Evolutionary conservation across 2,329 filamentous ascomycete species (phyloP), one percentile per base, ranked within the genome.

Genomic region (Chalaropsis ovoidea): DNA sequence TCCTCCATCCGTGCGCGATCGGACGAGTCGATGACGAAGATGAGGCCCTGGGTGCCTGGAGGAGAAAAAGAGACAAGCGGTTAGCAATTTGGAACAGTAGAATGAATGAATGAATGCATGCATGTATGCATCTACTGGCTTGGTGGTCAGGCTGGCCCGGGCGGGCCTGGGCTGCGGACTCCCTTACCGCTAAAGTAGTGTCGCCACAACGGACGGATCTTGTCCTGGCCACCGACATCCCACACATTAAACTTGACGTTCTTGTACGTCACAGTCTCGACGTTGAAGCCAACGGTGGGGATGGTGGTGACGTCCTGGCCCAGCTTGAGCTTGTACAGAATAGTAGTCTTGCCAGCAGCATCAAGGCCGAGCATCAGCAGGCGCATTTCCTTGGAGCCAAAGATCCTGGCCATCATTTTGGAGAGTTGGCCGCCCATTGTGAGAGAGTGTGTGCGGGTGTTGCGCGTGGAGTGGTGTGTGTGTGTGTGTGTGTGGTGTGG

Each of bases 181-280:
- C 27, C 73, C 82, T 73, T 76, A 86, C 87, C 88, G 71, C 86
- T 88, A 75, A 95, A 97, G 81, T 97, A 97, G 81, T 97, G 93
- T 78, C 93, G 87, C 93, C 93, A 97, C 68, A 97, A 81, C 69
- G 93, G 93, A 70, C 93, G 85, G 74, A 97, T 97, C 86, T 97
- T 97, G 83, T 97, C 93, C 82, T 97, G 93, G 70, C 93, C 93
- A 77, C 93, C 93, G 68, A 97, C 93, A 80, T 97, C 93, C 93
- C 93, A 97, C 69, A 97, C 93, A 73, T 95, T 97, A 82, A 97
- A 97, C 79, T 96, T 95, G 78, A 96, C 92, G 77, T 97, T 97
- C 84, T 96, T 96, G 82, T 96, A 96, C 71, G 92, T 95, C 73
- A 97, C 92, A 3, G 91, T 95, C 82, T 97, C 93, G 77, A 97